These are phyloP conservation scores for Begonia peltatifolia DNA, from an alignment of 306 rosid genomes.

Conservation along the genomic window DNA sequence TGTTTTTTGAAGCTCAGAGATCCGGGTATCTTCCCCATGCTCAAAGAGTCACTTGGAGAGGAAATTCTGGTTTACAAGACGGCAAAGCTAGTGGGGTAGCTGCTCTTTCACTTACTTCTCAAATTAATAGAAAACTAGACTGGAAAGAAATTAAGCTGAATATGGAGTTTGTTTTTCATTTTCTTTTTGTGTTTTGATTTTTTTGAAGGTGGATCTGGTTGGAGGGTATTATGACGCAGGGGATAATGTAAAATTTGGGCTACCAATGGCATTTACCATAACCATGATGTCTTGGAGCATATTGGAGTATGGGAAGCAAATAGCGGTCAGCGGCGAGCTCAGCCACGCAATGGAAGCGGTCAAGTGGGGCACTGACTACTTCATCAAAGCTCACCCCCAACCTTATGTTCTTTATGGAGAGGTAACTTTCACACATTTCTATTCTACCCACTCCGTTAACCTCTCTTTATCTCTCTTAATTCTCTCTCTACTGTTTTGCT, in stretches of 20 bases:
- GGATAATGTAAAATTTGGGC: conserved; percentile 93
- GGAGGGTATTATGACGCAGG: conserved; percentile 99
- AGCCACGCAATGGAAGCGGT: conserved; percentile 82
- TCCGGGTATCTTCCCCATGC: conserved; percentile 71
- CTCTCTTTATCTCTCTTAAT: background rate
- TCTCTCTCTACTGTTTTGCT: background rate
- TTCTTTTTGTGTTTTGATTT: background rate
- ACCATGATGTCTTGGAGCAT: conserved; percentile 99
- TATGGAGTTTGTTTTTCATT: too few species aligned
- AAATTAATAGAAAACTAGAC: too few species aligned
- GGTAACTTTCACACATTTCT: conserved; percentile 23
- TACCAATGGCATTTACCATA: conserved; percentile 93
- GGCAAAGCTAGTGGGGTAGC: conserved; percentile 90
- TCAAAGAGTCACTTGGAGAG: conserved; percentile 85
- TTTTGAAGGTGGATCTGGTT: conserved; percentile 66
- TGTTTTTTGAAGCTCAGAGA: conserved; percentile 98
- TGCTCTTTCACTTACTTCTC: background rate
- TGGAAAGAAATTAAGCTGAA: too few species aligned
- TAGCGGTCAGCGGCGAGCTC: conserved; percentile 69
- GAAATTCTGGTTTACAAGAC: conserved; percentile 74
- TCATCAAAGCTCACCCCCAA: conserved; percentile 88
- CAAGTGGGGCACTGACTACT: conserved; percentile 94
- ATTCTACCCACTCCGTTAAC: background rate
- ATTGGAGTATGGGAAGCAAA: conserved; percentile 72
- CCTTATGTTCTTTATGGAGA: conserved; percentile 90